Evolutionary conservation across 768 basidiomycete species (phyloP).

Genomic region (Pulveroboletus frians): DNA sequence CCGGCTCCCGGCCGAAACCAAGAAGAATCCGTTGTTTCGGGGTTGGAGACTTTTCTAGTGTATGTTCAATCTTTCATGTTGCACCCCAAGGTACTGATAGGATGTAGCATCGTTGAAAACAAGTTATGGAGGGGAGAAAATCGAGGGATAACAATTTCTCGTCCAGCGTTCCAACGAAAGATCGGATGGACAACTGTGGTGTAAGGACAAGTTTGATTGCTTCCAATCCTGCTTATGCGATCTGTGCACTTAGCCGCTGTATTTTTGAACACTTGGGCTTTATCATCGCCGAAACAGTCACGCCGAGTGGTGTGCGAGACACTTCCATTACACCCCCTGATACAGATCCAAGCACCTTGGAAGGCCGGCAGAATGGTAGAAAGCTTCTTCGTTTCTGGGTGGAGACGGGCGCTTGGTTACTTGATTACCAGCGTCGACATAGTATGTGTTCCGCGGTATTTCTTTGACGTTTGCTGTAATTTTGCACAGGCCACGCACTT

Average conservation of each 20-base stretch:
- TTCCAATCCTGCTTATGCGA: constrained; percentile 9
- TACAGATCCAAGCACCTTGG: constrained; percentile 41
- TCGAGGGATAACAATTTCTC: constrained; percentile 49
- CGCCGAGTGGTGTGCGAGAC: constrained; percentile 32
- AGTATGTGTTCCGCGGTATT: constrained; percentile 29
- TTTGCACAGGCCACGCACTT: constrained; percentile 39
- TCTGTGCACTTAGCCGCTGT: constrained; percentile 26
- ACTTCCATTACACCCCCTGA: constrained; percentile 49
- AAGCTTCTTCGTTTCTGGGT: constrained; percentile 78
- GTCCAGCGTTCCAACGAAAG: constrained; percentile 54
- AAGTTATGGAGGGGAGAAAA: constrained; percentile 67
- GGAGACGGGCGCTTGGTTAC: constrained; percentile 63
- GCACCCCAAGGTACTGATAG: not conserved
- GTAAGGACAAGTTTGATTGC: constrained; percentile 37
- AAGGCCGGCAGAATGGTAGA: constrained; percentile 49
- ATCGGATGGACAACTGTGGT: constrained; percentile 60
- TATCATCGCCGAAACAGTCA: constrained; percentile 18
- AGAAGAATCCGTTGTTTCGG: constrained; percentile 50
- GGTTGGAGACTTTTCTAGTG: constrained; percentile 64
- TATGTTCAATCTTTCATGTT: constrained; percentile 33
- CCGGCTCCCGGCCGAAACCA: constrained; percentile 52
- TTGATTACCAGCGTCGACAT: constrained; percentile 48
- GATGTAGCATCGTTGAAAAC: constrained; percentile 64
- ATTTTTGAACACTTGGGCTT: constrained; percentile 44
- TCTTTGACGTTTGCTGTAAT: constrained; percentile 9